phyloP scores from a whole-genome alignment of 441 rosid species.

The Cnidoscolus chayamansa region DNA sequence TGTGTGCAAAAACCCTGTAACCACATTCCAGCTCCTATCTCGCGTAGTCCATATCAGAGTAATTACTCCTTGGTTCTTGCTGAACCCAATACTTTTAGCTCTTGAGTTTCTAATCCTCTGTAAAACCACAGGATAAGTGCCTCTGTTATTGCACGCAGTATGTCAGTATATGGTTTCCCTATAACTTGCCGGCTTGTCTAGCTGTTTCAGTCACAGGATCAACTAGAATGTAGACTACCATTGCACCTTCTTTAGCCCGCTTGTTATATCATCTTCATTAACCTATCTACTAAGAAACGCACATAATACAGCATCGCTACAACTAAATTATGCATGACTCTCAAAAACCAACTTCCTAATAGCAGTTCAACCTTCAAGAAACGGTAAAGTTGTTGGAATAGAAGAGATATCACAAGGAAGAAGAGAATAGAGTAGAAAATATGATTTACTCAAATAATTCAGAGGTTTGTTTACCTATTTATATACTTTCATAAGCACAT shows the following conservation, averaged over 20 bases:
- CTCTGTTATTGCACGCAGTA: slow-evolving; percentile 79
- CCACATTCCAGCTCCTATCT: slow-evolving; percentile 66
- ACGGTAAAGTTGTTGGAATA: no score
- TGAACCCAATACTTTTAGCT: slow-evolving; percentile 68
- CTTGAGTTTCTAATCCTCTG: slow-evolving; percentile 69
- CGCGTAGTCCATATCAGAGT: slow-evolving; percentile 74
- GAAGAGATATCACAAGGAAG: no score
- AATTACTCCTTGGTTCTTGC: slow-evolving; percentile 47
- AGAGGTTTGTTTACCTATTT: no score
- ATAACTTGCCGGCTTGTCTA: slow-evolving; percentile 55
- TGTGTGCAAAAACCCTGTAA: slow-evolving; percentile 55
- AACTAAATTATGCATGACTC: not conserved
- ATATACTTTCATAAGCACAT: no score
- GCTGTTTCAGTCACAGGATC: slow-evolving; percentile 79
- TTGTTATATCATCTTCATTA: slow-evolving; percentile 73
- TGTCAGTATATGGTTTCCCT: slow-evolving; percentile 66
- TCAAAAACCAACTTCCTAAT: not conserved
- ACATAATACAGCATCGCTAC: slow-evolving; percentile 4
- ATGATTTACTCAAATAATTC: no score
- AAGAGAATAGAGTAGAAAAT: no score
- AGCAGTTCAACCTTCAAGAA: slow-evolving; percentile 14
- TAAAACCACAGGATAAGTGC: slow-evolving; percentile 62
- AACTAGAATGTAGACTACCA: slow-evolving; percentile 67
- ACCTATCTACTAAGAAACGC: slow-evolving; percentile 45
- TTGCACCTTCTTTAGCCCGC: slow-evolving; percentile 78